Evolutionary conservation across 2,329 filamentous ascomycete species (phyloP), one percentile per base, ranked within the genome.

Genomic region (Epicoccum nigrum): DNA sequence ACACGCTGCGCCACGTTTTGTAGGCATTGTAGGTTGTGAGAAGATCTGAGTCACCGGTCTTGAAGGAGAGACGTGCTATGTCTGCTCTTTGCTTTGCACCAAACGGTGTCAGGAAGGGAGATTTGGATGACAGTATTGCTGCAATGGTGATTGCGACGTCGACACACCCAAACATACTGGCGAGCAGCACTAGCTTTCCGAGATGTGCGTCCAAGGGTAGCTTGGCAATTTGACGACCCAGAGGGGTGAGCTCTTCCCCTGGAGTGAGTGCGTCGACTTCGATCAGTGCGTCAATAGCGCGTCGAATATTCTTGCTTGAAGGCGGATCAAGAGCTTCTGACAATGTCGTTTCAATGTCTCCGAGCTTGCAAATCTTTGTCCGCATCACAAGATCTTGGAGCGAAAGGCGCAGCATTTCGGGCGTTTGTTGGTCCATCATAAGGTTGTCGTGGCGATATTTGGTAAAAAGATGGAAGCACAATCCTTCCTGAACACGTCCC

Each of bases 391-490:
- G 80, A 67, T 99, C 94, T 72, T 99, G 94, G 9, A 99, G 79
- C 0, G 94, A 97, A 4, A 99, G 79, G 0, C 94, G 88, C 32
- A 99, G 84, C 86, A 99, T 96, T 72, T 99, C 94, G 0, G 94
- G 95, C 0, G 91, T 96, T 76, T 97, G 94, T 68, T 97, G 91
- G 55, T 96, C 92, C 42, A 86, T 86, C 83, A 97, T 91, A 51
- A 84, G 68, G 50, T 85, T 84, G 68, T 97, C 92, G 68, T 97
- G 91, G 7, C 93, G 85, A 64, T 92, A 84, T 64, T 88, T 94
- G 1, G 94, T 97, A 69, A 97, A 97, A 53, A 99, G 80, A 67
- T 99, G 94, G 74, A 97, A 97, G 74, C 94, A 97, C 0, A 97
- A 79, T 7, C 94, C 94, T 63, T 95, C 86, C 71, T 97, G 93